These are phyloP conservation scores for Plasmodium chabaudi DNA, from an alignment of 169 alveolate genomes.

Conservation along the genomic window DNA sequence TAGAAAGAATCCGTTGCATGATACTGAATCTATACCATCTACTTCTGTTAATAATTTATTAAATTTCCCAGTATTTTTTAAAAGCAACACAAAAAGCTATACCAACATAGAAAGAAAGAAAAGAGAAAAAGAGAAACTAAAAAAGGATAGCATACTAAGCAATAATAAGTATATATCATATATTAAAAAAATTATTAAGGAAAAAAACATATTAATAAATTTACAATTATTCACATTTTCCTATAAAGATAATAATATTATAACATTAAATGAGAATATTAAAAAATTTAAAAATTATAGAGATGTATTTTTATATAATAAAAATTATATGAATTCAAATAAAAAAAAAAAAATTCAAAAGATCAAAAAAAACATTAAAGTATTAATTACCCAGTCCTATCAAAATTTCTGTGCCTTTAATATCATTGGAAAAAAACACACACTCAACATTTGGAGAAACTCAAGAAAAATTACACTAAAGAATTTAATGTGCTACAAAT, in stretches of 20 bases:
- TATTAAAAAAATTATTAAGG: constrained; percentile 58
- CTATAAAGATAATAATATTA: constrained; percentile 73
- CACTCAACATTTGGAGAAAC: constrained; percentile 60
- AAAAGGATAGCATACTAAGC: constrained; percentile 43
- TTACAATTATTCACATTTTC: constrained; percentile 70
- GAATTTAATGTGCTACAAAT: constrained; percentile 30
- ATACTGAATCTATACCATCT: constrained; percentile 51
- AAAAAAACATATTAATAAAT: constrained; percentile 55
- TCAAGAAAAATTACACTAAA: constrained; percentile 34
- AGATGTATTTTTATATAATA: constrained; percentile 64
- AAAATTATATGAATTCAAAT: constrained; percentile 14
- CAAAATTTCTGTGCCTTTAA: constrained; percentile 72
- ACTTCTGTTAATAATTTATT: constrained; percentile 28
- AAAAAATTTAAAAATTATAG: constrained; percentile 73
- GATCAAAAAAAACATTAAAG: constrained; percentile 55
- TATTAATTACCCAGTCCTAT: constrained; percentile 69
- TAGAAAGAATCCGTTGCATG: constrained; percentile 51
- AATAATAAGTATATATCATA: constrained; percentile 64
- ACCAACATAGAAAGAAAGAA: constrained; percentile 10
- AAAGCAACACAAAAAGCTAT: constrained; percentile 9
- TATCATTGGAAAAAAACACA: constrained; percentile 75
- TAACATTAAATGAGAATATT: constrained; percentile 68
- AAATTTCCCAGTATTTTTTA: constrained; percentile 62
- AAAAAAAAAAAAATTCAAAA: constrained; percentile 28
- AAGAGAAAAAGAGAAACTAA: constrained; percentile 11